These are phyloP conservation scores for Melocanna baccifera DNA, from an alignment of 176 grass and related monocot genomes.

Conservation along the genomic window DNA sequence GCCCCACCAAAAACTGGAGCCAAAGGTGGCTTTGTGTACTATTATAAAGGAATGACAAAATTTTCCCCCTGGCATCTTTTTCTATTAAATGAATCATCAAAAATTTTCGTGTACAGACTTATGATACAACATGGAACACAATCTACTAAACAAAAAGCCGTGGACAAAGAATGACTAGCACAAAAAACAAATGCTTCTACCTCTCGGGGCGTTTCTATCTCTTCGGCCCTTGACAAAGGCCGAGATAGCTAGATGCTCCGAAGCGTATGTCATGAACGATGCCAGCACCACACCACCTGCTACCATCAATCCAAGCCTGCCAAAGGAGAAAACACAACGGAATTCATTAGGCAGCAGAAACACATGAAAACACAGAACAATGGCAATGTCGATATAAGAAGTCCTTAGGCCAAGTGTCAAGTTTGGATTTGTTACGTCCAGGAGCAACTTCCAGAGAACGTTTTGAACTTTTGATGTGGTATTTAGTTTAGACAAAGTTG, in stretches of 20 bases:
- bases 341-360: background rate
- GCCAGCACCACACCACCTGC: slow-evolving; percentile 55
- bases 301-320: slow-evolving; percentile 72
- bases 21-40: background rate
- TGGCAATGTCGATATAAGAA: background rate
- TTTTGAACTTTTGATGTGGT: background rate
- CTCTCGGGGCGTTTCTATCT: slow-evolving; percentile 40
- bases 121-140: slow-evolving; percentile 43
- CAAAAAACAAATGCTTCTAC: slow-evolving; percentile 39
- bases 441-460: background rate
- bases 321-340: slow-evolving; percentile 5
- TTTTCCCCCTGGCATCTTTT: background rate
- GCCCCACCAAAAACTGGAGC: background rate
- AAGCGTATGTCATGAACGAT: slow-evolving; percentile 72
- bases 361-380: background rate
- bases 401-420: background rate
- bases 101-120: slow-evolving; percentile 20
- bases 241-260: slow-evolving; percentile 69
- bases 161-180: background rate
- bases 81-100: slow-evolving; percentile 17
- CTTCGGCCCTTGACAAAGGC: slow-evolving; percentile 66
- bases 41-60: background rate
- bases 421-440: background rate
- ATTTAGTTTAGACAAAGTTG: background rate
- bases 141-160: background rate